A percentile compares a stretch with the other conserved stretches of the same genome.
Evolutionary conservation across 345 rosid genomes (phyloP).

Genomic region (Salix arbutifolia): DNA sequence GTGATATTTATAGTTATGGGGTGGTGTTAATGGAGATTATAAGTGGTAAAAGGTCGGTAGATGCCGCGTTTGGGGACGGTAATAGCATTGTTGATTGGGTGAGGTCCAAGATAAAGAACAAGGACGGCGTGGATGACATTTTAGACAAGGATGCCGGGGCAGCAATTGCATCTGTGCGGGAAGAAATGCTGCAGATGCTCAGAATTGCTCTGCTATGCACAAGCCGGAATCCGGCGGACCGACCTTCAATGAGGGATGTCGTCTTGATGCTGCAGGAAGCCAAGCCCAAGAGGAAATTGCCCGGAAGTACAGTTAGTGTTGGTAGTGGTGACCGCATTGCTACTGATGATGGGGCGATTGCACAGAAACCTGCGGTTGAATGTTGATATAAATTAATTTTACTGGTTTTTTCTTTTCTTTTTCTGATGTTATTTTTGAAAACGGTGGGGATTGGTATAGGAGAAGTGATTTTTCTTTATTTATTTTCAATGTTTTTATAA

Average conservation of each 20-base stretch:
- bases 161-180: constrained; percentile 55
- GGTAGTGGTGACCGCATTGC: constrained; percentile 19
- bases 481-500: constrained; percentile 13
- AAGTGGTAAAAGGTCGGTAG: constrained; percentile 77
- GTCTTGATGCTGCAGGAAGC: constrained; percentile 89
- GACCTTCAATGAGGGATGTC: constrained; percentile 97
- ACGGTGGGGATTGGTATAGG: constrained; percentile 56
- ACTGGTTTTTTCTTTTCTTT: constrained; percentile 2
- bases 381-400: constrained; percentile 46
- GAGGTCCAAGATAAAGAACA: constrained; percentile 62
- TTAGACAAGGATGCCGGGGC: constrained; percentile 79
- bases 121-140: constrained; percentile 52
- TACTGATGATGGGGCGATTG: constrained; percentile 15
- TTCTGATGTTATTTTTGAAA: constrained; percentile 6
- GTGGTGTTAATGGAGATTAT: constrained; percentile 85
- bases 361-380: constrained; percentile 43
- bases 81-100: constrained; percentile 97
- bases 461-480: constrained; percentile 23
- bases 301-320: constrained; percentile 24
- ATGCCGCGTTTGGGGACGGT: constrained; percentile 87
- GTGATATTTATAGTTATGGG: constrained; percentile 91
- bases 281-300: constrained; percentile 73
- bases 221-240: constrained; percentile 67
- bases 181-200: constrained; percentile 88
- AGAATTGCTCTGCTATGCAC: constrained; percentile 84